Conservation (phyloP, 371 early-diverging fungal species). For the Furculomyces boomerangus region DNA sequence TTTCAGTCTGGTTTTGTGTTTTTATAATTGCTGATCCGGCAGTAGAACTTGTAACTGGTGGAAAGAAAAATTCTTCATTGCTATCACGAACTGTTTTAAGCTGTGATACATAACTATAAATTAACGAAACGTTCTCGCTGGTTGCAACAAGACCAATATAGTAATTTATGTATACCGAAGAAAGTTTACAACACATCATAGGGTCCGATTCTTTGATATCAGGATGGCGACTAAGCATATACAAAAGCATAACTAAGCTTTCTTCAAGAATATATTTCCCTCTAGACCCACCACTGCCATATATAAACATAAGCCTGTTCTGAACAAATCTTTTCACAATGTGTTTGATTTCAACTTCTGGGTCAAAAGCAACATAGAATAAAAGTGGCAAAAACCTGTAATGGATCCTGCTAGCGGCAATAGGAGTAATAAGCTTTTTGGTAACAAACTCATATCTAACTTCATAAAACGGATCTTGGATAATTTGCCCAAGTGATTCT, state of each 20-base stretch:
- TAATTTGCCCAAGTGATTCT: constrained; percentile 31
- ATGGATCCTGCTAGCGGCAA: constrained; percentile 37
- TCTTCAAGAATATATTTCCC: constrained; percentile 30
- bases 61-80: not conserved
- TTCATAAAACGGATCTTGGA: constrained; percentile 57
- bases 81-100: constrained; percentile 46
- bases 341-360: constrained; percentile 40
- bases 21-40: not conserved
- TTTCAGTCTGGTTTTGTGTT: not conserved
- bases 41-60: not conserved
- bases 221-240: constrained; percentile 77
- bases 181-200: constrained; percentile 31
- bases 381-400: constrained; percentile 48
- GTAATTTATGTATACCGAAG: constrained; percentile 64
- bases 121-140: constrained; percentile 61
- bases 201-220: constrained; percentile 48
- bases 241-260: constrained; percentile 45
- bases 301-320: constrained; percentile 14
- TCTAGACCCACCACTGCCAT: constrained; percentile 5
- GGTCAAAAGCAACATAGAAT: constrained; percentile 72
- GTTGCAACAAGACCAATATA: constrained; percentile 58
- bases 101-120: constrained; percentile 54
- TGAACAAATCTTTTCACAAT: constrained; percentile 29
- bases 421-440: constrained; percentile 44
- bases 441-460: constrained; percentile 57